phyloP scores from a whole-genome alignment of 305 asterid species.

The Caryopteris hybrid region DNA sequence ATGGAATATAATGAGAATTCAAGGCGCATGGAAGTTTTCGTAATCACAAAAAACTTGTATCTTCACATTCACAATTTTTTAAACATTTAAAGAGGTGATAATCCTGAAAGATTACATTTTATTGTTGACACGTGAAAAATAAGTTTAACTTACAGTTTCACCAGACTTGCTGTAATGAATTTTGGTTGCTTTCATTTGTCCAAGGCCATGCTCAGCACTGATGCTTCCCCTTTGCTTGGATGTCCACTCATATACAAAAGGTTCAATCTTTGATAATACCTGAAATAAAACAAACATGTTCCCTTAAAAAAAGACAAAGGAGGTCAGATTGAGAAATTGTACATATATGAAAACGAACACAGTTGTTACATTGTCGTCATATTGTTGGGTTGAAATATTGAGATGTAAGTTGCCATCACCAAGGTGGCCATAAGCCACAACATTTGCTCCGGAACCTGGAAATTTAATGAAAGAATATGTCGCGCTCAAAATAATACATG shows the following conservation, averaged over 20 bases:
- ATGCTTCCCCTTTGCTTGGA: conserved; percentile 93
- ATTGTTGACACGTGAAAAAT: background rate
- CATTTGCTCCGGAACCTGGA: conserved; percentile 63
- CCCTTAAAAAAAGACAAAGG: background rate
- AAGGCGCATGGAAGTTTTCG: too few relatives aligned
- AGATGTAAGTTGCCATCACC: conserved; percentile 98
- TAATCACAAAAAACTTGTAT: too few relatives aligned
- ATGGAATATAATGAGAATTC: too few relatives aligned
- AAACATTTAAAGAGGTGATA: too few relatives aligned
- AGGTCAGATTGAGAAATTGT: conserved; percentile 6
- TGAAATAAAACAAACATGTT: conserved; percentile 33
- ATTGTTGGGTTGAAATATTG: conserved; percentile 71
- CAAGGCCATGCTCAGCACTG: conserved; percentile 98
- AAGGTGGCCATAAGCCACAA: conserved; percentile 91
- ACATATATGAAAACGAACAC: conserved; percentile 16
- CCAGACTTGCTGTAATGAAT: conserved; percentile 91
- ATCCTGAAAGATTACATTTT: too few relatives aligned
- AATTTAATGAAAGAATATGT: conserved; percentile 5
- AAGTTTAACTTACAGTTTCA: conserved; percentile 61
- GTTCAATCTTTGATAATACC: conserved; percentile 79
- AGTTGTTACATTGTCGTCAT: conserved; percentile 56
- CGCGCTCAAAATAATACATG: conserved; percentile 10
- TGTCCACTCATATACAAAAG: conserved; percentile 97
- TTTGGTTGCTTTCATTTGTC: conserved; percentile 92
- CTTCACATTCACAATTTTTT: too few relatives aligned